phyloP scores from a whole-genome alignment of 805 yeast genomes.

The Hanseniaspora meyeri region DNA sequence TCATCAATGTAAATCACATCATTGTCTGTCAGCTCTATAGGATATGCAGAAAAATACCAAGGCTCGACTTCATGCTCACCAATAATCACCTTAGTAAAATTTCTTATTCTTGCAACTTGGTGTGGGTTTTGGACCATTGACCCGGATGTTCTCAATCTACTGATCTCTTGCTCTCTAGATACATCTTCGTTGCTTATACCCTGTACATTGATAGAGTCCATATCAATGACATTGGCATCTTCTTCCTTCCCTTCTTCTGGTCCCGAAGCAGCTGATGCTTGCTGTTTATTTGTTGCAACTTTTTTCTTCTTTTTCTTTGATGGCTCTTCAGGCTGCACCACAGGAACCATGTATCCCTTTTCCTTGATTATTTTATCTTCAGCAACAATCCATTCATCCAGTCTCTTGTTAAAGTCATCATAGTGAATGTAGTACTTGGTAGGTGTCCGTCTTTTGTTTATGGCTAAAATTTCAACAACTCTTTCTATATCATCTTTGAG shows the following conservation, averaged over 20 bases:
- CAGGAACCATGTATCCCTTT: slow-evolving; percentile 55
- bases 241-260: slow-evolving; percentile 22
- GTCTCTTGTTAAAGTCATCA: slow-evolving; percentile 84
- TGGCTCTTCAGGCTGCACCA: slow-evolving; percentile 33
- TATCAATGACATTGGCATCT: slow-evolving; percentile 58
- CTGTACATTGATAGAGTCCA: slow-evolving; percentile 75
- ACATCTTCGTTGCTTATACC: slow-evolving; percentile 60
- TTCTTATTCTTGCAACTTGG: slow-evolving; percentile 84
- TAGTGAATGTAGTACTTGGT: slow-evolving; percentile 85
- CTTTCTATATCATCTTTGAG: slow-evolving; percentile 69
- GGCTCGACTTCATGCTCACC: slow-evolving; percentile 93
- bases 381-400: slow-evolving; percentile 85
- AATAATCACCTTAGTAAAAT: slow-evolving; percentile 61
- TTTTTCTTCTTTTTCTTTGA: slow-evolving; percentile 29
- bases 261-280: slow-evolving; percentile 18
- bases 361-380: slow-evolving; percentile 60
- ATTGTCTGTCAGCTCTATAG: slow-evolving; percentile 84
- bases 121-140: slow-evolving; percentile 86
- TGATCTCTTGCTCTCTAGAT: slow-evolving; percentile 82
- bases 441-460: slow-evolving; percentile 61
- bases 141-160: slow-evolving; percentile 84
- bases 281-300: slow-evolving; percentile 20
- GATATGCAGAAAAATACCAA: slow-evolving; percentile 98
- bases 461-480: slow-evolving; percentile 73
- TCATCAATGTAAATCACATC: slow-evolving; percentile 86